These are phyloP conservation scores for Aureobasidium zeae DNA, from an alignment of 2,329 filamentous ascomycete genomes.

Conservation along the genomic window DNA sequence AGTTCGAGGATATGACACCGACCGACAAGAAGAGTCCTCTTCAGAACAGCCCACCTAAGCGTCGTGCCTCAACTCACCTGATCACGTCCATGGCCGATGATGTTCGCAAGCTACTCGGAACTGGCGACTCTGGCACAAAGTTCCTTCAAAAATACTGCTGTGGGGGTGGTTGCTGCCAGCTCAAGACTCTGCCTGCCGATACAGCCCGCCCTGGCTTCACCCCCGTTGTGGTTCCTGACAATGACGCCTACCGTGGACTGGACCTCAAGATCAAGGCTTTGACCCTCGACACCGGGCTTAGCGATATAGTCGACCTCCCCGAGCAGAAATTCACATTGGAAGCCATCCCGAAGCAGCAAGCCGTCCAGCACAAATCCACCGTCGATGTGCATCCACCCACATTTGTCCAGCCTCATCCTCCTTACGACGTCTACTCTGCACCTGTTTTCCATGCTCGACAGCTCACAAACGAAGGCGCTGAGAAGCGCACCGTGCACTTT, in stretches of 20 bases:
- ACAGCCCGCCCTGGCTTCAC: constrained; percentile 34
- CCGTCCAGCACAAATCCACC: constrained; percentile 31
- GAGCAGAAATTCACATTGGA: constrained; percentile 57
- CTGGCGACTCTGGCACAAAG: constrained; percentile 46
- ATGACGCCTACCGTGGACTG: constrained; percentile 73
- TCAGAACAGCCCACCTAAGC: constrained; percentile 17
- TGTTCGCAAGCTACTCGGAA: constrained; percentile 49
- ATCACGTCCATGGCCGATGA: constrained; percentile 49
- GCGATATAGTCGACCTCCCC: constrained; percentile 61
- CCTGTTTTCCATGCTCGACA: constrained; percentile 76
- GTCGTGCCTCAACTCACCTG: constrained; percentile 61
- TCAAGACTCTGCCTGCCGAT: constrained; percentile 45
- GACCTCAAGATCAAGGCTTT: constrained; percentile 67
- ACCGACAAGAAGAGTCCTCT: constrained; percentile 1
- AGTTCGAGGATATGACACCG: constrained; percentile 33
- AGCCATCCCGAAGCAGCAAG: constrained; percentile 36
- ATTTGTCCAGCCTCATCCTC: constrained; percentile 90
- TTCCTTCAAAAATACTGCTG: constrained; percentile 56
- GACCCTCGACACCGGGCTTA: constrained; percentile 59
- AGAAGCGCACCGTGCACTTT: constrained; percentile 96
- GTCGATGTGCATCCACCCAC: constrained; percentile 61
- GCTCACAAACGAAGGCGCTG: constrained; percentile 76
- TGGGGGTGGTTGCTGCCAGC: constrained; percentile 55
- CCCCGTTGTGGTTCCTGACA: constrained; percentile 58
- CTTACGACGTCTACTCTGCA: constrained; percentile 86